phyloP scores from a whole-genome alignment of 371 early-diverging fungal species.

The Mucor velutinosus region DNA sequence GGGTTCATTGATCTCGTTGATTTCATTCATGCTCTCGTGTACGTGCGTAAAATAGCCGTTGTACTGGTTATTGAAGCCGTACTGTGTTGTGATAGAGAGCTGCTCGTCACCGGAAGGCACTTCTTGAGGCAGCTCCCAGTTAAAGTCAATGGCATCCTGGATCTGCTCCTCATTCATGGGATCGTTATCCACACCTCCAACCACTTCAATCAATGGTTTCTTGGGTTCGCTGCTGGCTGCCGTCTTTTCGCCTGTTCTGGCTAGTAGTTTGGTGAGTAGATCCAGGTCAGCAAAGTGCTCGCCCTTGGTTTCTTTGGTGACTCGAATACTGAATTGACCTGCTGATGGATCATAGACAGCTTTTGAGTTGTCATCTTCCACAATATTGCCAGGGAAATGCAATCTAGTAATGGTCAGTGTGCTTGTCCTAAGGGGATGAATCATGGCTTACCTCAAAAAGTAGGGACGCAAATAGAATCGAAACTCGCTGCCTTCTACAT shows the following conservation, averaged over 20 bases:
- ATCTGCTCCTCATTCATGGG: slow-evolving; percentile 9
- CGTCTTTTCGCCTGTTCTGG: slow-evolving; percentile 58
- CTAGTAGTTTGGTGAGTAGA: slow-evolving; percentile 79
- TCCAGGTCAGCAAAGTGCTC: slow-evolving; percentile 87
- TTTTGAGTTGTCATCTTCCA: slow-evolving; percentile 86
- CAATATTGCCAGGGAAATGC: slow-evolving; percentile 77
- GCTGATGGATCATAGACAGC: slow-evolving; percentile 81
- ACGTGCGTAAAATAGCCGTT: slow-evolving; percentile 78
- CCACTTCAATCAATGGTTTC: slow-evolving; percentile 70
- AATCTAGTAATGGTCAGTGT: slow-evolving; percentile 58
- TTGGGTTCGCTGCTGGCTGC: slow-evolving; percentile 29
- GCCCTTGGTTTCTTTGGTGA: slow-evolving; percentile 82
- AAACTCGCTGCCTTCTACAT: slow-evolving; percentile 75
- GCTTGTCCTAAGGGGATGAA: not conserved
- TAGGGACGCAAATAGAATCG: slow-evolving; percentile 81
- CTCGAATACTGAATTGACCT: slow-evolving; percentile 73
- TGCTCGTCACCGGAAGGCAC: slow-evolving; percentile 42
- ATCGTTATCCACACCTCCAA: slow-evolving; percentile 45
- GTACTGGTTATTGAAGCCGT: slow-evolving; percentile 92
- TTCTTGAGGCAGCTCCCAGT: slow-evolving; percentile 88
- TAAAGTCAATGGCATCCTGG: slow-evolving; percentile 65
- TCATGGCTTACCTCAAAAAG: slow-evolving; percentile 68
- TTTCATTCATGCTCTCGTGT: slow-evolving; percentile 81
- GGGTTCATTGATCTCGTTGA: slow-evolving; percentile 75
- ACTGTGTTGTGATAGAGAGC: slow-evolving; percentile 24